A percentile compares a stretch with the other conserved stretches of the same genome.
Evolutionary conservation across 1,284 basidiomycete genomes (phyloP).

Genomic region (Fomitopsis pinicola): DNA sequence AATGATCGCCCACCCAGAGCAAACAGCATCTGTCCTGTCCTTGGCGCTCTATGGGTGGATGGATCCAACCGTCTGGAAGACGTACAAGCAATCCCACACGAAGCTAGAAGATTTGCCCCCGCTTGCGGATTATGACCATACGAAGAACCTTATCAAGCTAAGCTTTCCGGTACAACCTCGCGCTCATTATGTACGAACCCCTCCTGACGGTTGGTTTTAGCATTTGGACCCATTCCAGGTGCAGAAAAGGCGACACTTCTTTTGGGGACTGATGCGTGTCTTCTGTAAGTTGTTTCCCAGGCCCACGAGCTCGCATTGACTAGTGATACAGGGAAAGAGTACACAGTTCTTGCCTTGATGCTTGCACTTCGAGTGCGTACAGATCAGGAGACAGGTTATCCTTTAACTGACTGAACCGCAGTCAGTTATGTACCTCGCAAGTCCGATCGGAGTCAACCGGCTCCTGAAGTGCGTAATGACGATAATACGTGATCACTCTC

Average conservation of each 20-base stretch:
- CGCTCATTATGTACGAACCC: neutral
- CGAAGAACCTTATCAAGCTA: slow-evolving; percentile 34
- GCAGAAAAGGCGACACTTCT: slow-evolving; percentile 20
- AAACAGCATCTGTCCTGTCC: slow-evolving; percentile 31
- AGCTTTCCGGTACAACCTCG: slow-evolving; percentile 24
- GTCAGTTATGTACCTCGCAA: slow-evolving; percentile 29
- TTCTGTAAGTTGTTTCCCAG: slow-evolving; percentile 10
- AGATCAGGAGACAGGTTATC: too few relatives aligned
- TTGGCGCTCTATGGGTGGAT: slow-evolving; percentile 28
- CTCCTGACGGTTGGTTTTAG: slow-evolving; percentile 10
- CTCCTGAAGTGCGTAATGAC: slow-evolving; percentile 29
- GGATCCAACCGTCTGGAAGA: slow-evolving; percentile 27
- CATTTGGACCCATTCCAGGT: slow-evolving; percentile 26
- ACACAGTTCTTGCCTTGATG: slow-evolving; percentile 13
- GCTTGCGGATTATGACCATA: slow-evolving; percentile 42
- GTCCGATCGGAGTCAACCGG: slow-evolving; percentile 40
- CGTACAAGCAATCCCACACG: slow-evolving; percentile 25
- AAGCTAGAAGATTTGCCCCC: slow-evolving; percentile 35
- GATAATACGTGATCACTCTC: neutral
- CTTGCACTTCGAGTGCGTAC: slow-evolving; percentile 14
- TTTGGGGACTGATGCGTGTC: slow-evolving; percentile 23
- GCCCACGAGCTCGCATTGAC: neutral
- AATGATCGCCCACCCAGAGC: slow-evolving; percentile 27
- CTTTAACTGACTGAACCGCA: neutral
- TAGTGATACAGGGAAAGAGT: slow-evolving; percentile 12